Evolutionary conservation across 1,284 basidiomycete species (phyloP).

Genomic region (Chondrostereum purpureum): DNA sequence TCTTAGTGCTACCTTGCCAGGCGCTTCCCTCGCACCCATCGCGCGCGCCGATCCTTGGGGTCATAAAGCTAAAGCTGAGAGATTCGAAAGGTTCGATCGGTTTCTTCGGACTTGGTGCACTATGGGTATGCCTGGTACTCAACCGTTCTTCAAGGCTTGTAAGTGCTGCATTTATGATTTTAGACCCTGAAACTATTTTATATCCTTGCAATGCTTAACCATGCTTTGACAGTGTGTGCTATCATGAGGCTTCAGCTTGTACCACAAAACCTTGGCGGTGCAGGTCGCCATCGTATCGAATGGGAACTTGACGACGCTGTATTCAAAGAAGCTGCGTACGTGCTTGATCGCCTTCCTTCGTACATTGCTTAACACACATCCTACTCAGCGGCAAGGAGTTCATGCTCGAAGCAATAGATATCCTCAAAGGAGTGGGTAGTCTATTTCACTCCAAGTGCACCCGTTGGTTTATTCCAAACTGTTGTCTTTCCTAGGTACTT

Average conservation of each 20-base stretch:
- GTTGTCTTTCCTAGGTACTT: slow-evolving; percentile 39
- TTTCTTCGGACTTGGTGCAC: slow-evolving; percentile 75
- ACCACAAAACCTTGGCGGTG: slow-evolving; percentile 66
- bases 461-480: slow-evolving; percentile 13
- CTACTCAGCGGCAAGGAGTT: slow-evolving; percentile 69
- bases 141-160: slow-evolving; percentile 69
- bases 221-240: slow-evolving; percentile 67
- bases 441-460: slow-evolving; percentile 15
- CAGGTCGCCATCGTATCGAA: slow-evolving; percentile 56
- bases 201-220: slow-evolving; percentile 18
- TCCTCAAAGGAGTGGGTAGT: slow-evolving; percentile 71
- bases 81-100: slow-evolving; percentile 60
- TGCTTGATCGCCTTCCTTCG: slow-evolving; percentile 16
- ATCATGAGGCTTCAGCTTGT: slow-evolving; percentile 68
- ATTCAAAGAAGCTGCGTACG: slow-evolving; percentile 78
- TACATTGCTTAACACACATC: slow-evolving; percentile 5
- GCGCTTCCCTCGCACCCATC: slow-evolving; percentile 65
- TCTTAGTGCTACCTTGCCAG: slow-evolving; percentile 62
- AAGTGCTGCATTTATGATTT: slow-evolving; percentile 15
- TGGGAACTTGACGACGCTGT: slow-evolving; percentile 83
- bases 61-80: slow-evolving; percentile 61
- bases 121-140: slow-evolving; percentile 73
- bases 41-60: slow-evolving; percentile 56
- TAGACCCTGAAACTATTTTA: slow-evolving; percentile 5
- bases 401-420: slow-evolving; percentile 74